Evolutionary conservation across 2,329 filamentous ascomycete genomes (phyloP), one percentile per base, ranked within the genome.

Genomic region (Achaetomium macrosporum): DNA sequence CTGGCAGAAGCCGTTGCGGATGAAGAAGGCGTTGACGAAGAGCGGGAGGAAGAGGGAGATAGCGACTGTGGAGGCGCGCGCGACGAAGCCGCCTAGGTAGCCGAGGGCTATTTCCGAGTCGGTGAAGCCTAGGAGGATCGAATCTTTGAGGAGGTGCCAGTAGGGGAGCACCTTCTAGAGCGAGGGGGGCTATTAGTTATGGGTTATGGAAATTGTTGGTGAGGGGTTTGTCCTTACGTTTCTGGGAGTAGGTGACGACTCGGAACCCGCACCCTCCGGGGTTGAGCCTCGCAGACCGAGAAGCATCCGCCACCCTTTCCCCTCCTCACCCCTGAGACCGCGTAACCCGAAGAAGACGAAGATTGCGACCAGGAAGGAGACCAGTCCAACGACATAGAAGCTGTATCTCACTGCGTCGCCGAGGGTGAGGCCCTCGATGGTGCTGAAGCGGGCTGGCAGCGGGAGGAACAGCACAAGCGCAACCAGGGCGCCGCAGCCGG

Each of bases 21-120:
- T 87, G 69, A 92, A 97, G 69, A 89, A 96, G 20, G 89, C 85
- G 66, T 97, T 97, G 62, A 96, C 83, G 65, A 88, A 95, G 2
- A 99, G 79, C 0, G 93, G 93, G 50, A 99, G 87, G 71, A 97
- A 99, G 6, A 97, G 80, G 0, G 90, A 95, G 59, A 99, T 95
- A 48, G 88, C 92, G 5, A 99, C 93, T 0, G 90, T 96, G 0
- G 91, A 96, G 8, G 93, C 91, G 51, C 93, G 84, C 10, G 91
- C 92, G 2, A 99, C 92, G 63, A 97, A 96, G 1, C 93, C 93
- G 57, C 92, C 93, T 0, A 97, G 73, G 64, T 97, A 99, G 29
- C 88, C 92, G 0, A 97, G 77, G 16, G 83, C 85, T 57, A 99
- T 95, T 61, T 87, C 81, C 10, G 83, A 77, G 65, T 95, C 88